Percentiles rank a stretch among this genome's conserved stretches.
Evolutionary conservation across 1,139 yeast genomes (phyloP).

Genomic region (Maudiozyma humilis): DNA sequence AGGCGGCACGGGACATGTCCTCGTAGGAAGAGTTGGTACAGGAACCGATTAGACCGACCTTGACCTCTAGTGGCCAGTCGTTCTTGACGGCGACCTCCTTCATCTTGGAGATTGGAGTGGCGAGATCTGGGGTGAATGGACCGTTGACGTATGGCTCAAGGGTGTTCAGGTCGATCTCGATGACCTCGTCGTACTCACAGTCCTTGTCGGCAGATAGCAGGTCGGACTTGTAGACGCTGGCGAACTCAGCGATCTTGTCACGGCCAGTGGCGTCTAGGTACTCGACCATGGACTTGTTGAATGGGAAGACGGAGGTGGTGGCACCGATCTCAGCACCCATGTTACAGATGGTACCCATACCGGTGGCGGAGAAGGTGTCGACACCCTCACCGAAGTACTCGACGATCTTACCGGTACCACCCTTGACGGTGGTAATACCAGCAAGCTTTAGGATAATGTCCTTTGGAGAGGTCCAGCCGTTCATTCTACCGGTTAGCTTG

Average conservation of each 20-base stretch:
- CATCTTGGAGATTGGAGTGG: slow-evolving; percentile 92
- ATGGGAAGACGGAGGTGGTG: slow-evolving; percentile 97
- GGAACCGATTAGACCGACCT: slow-evolving; percentile 96
- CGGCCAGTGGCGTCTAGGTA: slow-evolving; percentile 87
- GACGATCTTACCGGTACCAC: slow-evolving; percentile 97
- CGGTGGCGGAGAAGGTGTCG: slow-evolving; percentile 91
- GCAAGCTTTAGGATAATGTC: slow-evolving; percentile 93
- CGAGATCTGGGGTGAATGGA: slow-evolving; percentile 98
- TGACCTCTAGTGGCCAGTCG: slow-evolving; percentile 91
- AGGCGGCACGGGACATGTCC: slow-evolving; percentile 97
- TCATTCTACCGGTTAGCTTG: slow-evolving; percentile 88
- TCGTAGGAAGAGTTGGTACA: slow-evolving; percentile 99
- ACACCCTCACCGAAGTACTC: slow-evolving; percentile 98
- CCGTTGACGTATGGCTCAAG: slow-evolving; percentile 98
- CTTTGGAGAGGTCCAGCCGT: slow-evolving; percentile 98
- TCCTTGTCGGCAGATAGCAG: slow-evolving; percentile 87
- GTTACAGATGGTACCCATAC: slow-evolving; percentile 99
- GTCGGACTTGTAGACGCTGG: slow-evolving; percentile 64
- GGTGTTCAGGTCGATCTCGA: slow-evolving; percentile 89
- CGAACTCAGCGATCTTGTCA: slow-evolving; percentile 73
- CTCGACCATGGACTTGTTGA: slow-evolving; percentile 80
- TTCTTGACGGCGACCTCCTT: slow-evolving; percentile 79
- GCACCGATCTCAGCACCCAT: slow-evolving; percentile 99
- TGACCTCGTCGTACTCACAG: slow-evolving; percentile 90
- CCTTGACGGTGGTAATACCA: slow-evolving; percentile 95